Evolutionary conservation across 257 asterid species (phyloP).

Genomic region (Fraxinus pennsylvanica): DNA sequence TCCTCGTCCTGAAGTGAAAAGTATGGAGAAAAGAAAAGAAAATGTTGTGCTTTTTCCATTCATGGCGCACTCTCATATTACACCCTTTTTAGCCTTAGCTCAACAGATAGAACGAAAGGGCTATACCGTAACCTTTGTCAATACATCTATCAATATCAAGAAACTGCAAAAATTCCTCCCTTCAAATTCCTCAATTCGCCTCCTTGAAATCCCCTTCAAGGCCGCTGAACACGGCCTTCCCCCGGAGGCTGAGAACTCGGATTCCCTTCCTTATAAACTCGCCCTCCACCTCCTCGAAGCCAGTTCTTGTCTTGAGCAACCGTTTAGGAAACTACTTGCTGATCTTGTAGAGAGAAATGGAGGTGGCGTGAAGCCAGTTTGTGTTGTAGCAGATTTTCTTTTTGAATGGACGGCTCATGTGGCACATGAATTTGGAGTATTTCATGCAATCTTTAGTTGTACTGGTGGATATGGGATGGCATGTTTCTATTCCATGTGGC

Average conservation of each 20-base stretch:
- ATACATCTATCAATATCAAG: conserved; percentile 41
- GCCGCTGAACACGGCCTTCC: conserved; percentile 57
- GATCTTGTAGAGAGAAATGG: conserved; percentile 16
- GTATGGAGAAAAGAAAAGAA: conserved; percentile 7
- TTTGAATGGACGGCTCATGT: conserved; percentile 61
- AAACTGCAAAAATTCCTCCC: conserved; percentile 41
- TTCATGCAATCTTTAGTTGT: conserved; percentile 48
- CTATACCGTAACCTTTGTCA: neutral
- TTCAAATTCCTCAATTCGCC: conserved; percentile 35
- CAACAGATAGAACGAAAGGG: neutral
- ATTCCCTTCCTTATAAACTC: conserved; percentile 44
- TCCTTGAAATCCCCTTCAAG: conserved; percentile 42
- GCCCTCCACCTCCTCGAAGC: conserved; percentile 42
- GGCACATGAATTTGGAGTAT: conserved; percentile 47
- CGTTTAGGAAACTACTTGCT: conserved; percentile 35
- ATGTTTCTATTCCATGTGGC: conserved; percentile 58
- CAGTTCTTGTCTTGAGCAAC: conserved; percentile 32
- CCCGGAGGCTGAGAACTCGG: conserved; percentile 44
- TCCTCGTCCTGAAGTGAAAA: neutral
- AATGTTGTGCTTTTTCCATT: conserved; percentile 22
- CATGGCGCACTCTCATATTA: neutral
- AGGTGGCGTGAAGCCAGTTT: conserved; percentile 39
- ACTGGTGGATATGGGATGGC: conserved; percentile 68
- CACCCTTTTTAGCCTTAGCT: neutral
- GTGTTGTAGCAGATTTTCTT: conserved; percentile 54